Evolutionary conservation across 2,329 filamentous ascomycete genomes (phyloP), one percentile per base, ranked within the genome.

Genomic region (Penicillium freii): DNA sequence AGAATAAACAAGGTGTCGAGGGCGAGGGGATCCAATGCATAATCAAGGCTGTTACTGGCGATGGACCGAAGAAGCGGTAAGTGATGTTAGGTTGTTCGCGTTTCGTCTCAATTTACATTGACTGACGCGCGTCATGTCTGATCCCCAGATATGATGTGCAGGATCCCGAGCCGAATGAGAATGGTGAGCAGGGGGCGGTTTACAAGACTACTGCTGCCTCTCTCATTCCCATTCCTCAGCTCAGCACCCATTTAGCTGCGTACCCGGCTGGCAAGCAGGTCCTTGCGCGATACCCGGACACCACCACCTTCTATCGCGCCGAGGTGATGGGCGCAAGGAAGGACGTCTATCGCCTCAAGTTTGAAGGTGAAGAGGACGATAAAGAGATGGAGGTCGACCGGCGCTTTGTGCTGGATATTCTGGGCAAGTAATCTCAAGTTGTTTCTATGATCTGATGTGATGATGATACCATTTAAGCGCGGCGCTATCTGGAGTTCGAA

Each of bases 301-400:
- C 90, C 1, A 92, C 90, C 1, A 92, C 89, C 0, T 93, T 94
- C 67, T 94, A 94, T 72, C 87, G 89, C 70, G 90, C 90, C 1
- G 89, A 92, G 65, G 90, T 93, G 9, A 88, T 90, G 75, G 87
- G 87, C 36, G 84, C 79, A 79, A 87, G 77, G 67, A 81, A 79
- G 62, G 77, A 79, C 45, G 72, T 73, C 52, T 80, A 78, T 60
- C 71, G 75, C 56, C 78, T 93, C 62, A 86, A 90, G 61, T 93
- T 93, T 66, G 90, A 93, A 70, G 89, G 89, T 15, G 89, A 92
- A 66, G 88, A 91, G 69, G 78, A 82, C 61, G 87, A 86, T 65
- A 90, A 86, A 62, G 83, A 90, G 71, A 89, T 90, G 74, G 84
- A 89, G 62, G 89, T 93, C 25, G 88, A 90, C 65, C 79, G 88